Base-by-base conservation (phyloP, 148 eudicot species). In the Amaranthus cruentus region DNA sequence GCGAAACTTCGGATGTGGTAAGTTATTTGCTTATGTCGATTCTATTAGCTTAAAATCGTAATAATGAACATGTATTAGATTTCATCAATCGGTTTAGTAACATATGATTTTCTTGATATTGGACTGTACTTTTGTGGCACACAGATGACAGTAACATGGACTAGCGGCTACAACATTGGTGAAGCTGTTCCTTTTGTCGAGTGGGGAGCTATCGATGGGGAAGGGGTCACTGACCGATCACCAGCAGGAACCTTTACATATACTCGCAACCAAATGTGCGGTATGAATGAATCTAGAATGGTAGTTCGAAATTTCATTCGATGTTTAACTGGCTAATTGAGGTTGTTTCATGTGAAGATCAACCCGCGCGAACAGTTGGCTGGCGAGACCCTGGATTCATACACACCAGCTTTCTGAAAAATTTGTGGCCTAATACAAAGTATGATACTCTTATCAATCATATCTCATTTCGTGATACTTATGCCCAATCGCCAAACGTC, bases 351-450 rank as follows among this genome's bases (percentile, higher is more conserved):
- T 66, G 2, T 50, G 56, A 21, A 84, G 89, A 85, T 81, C 79
- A 86, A 46, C 91, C 91, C 4, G 91, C 91, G 57, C 84, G 89
- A 55, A 86, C 91, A 53, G 86, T 88, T 56, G 91, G 91, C 28
- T 88, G 91, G 91, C 86, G 89, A 13, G 89, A 88, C 77, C 91
- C 91, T 75, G 91, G 91, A 47, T 82, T 69, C 64, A 86, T 88
- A 62, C 88, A 88, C 74, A 85, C 91, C 44, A 76, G 85, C 62
- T 88, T 84, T 57, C 56, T 88, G 72, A 84, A 86, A 80, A 89
- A 88, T 21, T 75, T 88, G 9, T 88, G 91, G 91, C 91, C 91
- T 48, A 86, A 88, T 76, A 73, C 69, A 68, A 14, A 72, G 91
- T 88, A 86, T 49, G 85, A 38, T 50, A 53, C 7, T 61, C 49